phyloP scores from a whole-genome alignment of 352 stramenopile species.

The Phytophthora pisi region DNA sequence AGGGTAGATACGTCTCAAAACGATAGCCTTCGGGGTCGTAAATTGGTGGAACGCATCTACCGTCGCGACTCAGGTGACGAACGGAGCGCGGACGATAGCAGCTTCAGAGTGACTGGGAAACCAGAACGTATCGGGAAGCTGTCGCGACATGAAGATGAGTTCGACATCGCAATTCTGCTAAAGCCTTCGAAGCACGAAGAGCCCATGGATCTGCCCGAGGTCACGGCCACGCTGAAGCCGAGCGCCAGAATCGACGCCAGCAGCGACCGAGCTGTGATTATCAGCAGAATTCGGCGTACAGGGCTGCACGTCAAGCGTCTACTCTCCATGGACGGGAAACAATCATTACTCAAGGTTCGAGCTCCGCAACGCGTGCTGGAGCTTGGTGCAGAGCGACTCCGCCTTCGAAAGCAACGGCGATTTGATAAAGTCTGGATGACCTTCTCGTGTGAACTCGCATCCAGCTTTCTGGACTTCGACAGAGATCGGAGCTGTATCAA shows the following conservation, averaged over 20 bases:
- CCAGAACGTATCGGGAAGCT: constrained; percentile 62
- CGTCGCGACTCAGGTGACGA: constrained; percentile 22
- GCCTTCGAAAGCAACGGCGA: constrained; percentile 63
- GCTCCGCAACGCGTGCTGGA: constrained; percentile 72
- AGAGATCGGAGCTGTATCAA: constrained; percentile 39
- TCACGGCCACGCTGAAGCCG: constrained; percentile 21
- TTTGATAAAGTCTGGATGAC: constrained; percentile 86
- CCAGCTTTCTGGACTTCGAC: constrained; percentile 76
- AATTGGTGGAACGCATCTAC: constrained; percentile 4
- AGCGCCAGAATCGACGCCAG: constrained; percentile 15
- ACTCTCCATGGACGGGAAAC: constrained; percentile 72
- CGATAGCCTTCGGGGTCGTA: background rate
- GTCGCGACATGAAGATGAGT: constrained; percentile 74
- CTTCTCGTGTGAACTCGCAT: constrained; percentile 68
- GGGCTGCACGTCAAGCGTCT: constrained; percentile 77
- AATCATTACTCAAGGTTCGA: constrained; percentile 81
- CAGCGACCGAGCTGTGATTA: constrained; percentile 42
- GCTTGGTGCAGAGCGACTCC: constrained; percentile 66
- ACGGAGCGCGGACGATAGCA: constrained; percentile 15
- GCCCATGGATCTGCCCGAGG: constrained; percentile 42
- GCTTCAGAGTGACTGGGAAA: constrained; percentile 10
- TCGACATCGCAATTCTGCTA: constrained; percentile 86
- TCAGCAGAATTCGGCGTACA: constrained; percentile 61
- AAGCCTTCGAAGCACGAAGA: constrained; percentile 78
- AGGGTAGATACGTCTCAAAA: constrained; percentile 2